Conservation (phyloP, 352 stramenopile species). For the Globisporangium uncinulatum region DNA sequence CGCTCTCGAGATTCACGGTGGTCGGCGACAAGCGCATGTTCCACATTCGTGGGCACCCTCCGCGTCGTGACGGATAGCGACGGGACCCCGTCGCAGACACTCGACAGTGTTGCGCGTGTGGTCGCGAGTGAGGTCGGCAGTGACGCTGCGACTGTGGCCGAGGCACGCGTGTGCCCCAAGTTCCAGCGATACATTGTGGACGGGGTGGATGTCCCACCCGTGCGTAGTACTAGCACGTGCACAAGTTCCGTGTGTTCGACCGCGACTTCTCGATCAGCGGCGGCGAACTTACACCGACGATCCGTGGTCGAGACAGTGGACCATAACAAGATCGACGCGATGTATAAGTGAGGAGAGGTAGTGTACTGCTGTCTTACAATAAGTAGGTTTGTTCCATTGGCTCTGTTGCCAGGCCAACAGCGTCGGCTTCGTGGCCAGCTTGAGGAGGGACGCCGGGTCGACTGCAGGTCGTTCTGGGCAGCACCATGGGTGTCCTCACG, state of each 20-base stretch:
- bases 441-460: no score
- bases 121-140: constrained; percentile 57
- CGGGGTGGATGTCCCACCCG: constrained; percentile 50
- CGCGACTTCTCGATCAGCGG: constrained; percentile 82
- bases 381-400: no score
- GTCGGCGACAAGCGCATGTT: constrained; percentile 90
- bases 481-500: not conserved
- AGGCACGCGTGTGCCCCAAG: constrained; percentile 60
- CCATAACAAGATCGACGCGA: constrained; percentile 70
- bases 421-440: no score
- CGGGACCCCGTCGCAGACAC: constrained; percentile 49
- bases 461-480: constrained; percentile 4
- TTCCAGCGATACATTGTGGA: constrained; percentile 75
- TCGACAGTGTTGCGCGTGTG: constrained; percentile 69
- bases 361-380: no score
- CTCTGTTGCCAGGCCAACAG: no score
- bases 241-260: constrained; percentile 77
- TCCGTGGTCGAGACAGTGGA: constrained; percentile 86
- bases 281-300: constrained; percentile 90
- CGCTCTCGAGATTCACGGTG: constrained; percentile 85
- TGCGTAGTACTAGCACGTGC: constrained; percentile 58
- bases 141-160: constrained; percentile 65
- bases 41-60: constrained; percentile 80
- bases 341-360: constrained; percentile 48
- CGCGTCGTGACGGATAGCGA: constrained; percentile 55